These are phyloP conservation scores for Pythium periplocum DNA, from an alignment of 352 stramenopile genomes.

Conservation along the genomic window DNA sequence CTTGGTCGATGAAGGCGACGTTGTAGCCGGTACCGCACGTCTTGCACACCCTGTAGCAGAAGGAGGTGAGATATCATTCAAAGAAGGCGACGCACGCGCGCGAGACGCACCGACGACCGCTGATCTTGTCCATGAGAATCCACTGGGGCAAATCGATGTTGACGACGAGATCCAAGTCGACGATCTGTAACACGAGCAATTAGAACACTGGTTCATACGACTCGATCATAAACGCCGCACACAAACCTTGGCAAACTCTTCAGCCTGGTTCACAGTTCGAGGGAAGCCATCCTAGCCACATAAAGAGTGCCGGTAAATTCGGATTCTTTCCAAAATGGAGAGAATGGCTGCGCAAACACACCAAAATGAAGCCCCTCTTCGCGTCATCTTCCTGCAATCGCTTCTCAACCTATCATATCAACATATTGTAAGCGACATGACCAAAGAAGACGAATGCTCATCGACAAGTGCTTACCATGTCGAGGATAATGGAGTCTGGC, in stretches of 20 bases:
- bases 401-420: slow-evolving; percentile 49
- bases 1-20: slow-evolving; percentile 80
- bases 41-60: slow-evolving; percentile 54
- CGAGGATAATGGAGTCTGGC: slow-evolving; percentile 85
- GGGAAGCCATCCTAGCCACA: slow-evolving; percentile 73
- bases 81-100: no score
- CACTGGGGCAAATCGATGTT: slow-evolving; percentile 87
- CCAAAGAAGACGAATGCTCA: no score
- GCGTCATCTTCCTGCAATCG: slow-evolving; percentile 66
- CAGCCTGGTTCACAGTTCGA: slow-evolving; percentile 83
- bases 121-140: slow-evolving; percentile 89
- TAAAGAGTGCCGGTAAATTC: no score
- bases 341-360: slow-evolving; percentile 8
- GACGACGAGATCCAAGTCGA: slow-evolving; percentile 74
- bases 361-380: slow-evolving; percentile 78
- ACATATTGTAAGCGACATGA: background rate
- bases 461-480: slow-evolving; percentile 47
- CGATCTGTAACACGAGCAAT: slow-evolving; percentile 22
- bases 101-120: slow-evolving; percentile 57
- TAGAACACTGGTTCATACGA: background rate
- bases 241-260: slow-evolving; percentile 63
- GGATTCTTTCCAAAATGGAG: no score
- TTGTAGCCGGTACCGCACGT: slow-evolving; percentile 86
- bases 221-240: no score
- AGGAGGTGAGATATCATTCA: no score